Percentiles rank a stretch among this genome's conserved stretches.
These are phyloP conservation scores for Musa balbisiana DNA, from an alignment of 202 grass and related monocot genomes.

Conservation along the genomic window DNA sequence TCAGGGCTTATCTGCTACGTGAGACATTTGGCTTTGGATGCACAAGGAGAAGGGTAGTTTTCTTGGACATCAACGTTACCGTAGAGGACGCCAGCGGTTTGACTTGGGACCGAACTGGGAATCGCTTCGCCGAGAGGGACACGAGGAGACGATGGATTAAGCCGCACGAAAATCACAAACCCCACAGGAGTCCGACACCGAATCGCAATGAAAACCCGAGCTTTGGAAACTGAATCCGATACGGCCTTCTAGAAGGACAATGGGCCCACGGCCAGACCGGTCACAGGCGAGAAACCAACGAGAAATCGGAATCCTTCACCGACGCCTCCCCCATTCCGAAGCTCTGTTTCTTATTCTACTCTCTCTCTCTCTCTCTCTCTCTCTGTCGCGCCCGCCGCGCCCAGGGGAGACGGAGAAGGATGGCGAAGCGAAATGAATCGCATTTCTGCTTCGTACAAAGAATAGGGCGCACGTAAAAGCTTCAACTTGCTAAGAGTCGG, in stretches of 20 bases:
- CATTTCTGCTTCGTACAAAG: neutral
- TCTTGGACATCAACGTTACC: neutral
- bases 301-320: neutral
- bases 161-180: neutral
- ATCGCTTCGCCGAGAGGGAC: constrained; percentile 7
- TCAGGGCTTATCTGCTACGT: neutral
- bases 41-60: neutral
- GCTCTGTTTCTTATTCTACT: neutral
- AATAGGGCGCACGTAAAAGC: neutral
- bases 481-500: neutral
- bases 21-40: neutral
- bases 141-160: neutral
- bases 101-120: neutral
- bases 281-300: neutral
- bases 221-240: neutral
- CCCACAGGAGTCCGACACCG: neutral
- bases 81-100: neutral
- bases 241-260: constrained; percentile 5
- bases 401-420: neutral
- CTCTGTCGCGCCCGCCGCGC: neutral
- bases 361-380: neutral
- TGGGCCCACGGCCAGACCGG: neutral
- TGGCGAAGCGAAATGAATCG: too few species aligned
- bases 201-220: neutral
- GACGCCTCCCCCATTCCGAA: neutral